These are phyloP conservation scores for Backusella macrospora DNA, from an alignment of 192 early-diverging fungal species.

Conservation along the genomic window DNA sequence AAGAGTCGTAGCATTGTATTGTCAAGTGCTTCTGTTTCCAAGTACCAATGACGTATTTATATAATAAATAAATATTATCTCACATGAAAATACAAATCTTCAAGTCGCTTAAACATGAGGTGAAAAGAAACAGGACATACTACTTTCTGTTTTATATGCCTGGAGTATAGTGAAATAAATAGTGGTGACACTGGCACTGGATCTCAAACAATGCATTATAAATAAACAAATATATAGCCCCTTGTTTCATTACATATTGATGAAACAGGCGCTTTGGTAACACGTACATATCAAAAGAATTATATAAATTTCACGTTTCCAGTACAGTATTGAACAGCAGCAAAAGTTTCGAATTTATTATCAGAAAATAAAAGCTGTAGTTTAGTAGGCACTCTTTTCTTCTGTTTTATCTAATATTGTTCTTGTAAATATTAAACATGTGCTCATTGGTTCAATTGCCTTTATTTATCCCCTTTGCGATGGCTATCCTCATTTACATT, in stretches of 20 bases:
- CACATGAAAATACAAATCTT: constrained; percentile 10
- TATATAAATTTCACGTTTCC: background rate
- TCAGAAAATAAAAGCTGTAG: background rate
- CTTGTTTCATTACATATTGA: constrained; percentile 3
- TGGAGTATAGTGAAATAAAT: background rate
- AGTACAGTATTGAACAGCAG: background rate
- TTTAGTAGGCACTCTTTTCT: background rate
- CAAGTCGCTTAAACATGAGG: background rate
- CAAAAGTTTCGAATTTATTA: background rate
- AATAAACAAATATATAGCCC: background rate
- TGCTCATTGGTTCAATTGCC: background rate
- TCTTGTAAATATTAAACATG: background rate
- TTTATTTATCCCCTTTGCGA: background rate
- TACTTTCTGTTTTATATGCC: background rate
- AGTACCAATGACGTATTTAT: background rate
- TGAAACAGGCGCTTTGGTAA: constrained; percentile 5
- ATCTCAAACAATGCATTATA: background rate
- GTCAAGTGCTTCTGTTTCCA: background rate
- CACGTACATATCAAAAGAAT: background rate
- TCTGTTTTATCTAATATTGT: background rate
- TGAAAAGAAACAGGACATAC: background rate
- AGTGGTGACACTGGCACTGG: background rate
- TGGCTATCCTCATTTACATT: background rate
- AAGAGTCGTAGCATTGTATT: constrained; percentile 3
- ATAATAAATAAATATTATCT: background rate